Evolutionary conservation across 1,284 basidiomycete species (phyloP).

Genomic region (Termitomyces sp.): DNA sequence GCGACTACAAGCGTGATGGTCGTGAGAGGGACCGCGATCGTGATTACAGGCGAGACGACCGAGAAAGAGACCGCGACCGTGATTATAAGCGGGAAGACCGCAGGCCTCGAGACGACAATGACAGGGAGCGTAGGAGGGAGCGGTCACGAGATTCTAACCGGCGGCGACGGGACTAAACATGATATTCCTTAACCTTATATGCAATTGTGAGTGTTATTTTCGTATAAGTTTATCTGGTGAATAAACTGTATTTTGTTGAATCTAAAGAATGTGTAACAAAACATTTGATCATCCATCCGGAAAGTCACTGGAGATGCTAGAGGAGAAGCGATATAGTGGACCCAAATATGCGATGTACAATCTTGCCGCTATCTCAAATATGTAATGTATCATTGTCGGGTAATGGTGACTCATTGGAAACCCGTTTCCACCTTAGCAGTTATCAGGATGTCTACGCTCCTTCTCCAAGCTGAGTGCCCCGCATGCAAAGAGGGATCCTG

Average conservation of each 20-base stretch:
- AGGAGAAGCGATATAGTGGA: neutral
- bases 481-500: too few relatives aligned
- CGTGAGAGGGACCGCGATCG: constrained; percentile 15
- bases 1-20: constrained; percentile 18
- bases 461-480: too few relatives aligned
- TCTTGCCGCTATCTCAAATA: neutral
- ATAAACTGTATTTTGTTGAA: neutral
- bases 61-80: constrained; percentile 21
- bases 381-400: neutral
- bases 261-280: constrained; percentile 3
- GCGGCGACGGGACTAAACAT: constrained; percentile 11
- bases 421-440: neutral
- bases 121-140: constrained; percentile 16
- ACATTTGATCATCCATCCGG: neutral
- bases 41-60: constrained; percentile 16
- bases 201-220: constrained; percentile 3
- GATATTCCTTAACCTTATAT: neutral
- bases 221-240: neutral
- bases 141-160: constrained; percentile 21
- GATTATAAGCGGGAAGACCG: constrained; percentile 20
- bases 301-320: neutral
- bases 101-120: constrained; percentile 10
- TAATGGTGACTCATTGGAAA: neutral
- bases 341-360: neutral
- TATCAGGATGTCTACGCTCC: neutral